Evolutionary conservation across 441 rosid genomes (phyloP).

Genomic region (Sinapis alba): DNA sequence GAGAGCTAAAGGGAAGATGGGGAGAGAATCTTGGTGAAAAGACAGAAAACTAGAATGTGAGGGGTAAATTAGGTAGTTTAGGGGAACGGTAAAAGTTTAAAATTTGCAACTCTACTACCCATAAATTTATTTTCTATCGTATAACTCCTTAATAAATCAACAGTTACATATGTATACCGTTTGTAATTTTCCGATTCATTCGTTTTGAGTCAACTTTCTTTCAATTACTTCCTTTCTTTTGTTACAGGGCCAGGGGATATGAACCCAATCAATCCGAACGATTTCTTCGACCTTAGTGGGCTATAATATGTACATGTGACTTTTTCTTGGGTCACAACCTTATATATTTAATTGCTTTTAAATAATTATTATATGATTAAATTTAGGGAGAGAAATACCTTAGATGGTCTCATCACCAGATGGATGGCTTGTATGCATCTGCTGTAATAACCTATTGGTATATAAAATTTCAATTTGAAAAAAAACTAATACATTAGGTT

Average conservation of each 20-base stretch:
- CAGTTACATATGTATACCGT: not conserved
- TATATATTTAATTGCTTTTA: not conserved
- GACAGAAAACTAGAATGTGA: slow-evolving; percentile 29
- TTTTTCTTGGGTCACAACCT: not conserved
- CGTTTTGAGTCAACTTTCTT: not conserved
- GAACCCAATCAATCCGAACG: not conserved
- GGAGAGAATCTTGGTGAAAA: slow-evolving; percentile 24
- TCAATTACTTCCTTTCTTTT: not conserved
- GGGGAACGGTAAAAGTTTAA: not conserved
- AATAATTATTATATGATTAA: not conserved
- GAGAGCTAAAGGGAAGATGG: slow-evolving; percentile 2
- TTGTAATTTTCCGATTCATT: not conserved
- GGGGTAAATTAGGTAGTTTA: slow-evolving; percentile 29
- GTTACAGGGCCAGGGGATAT: not conserved
- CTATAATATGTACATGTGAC: not conserved
- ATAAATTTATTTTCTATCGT: not conserved
- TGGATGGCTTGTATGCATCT: too few species aligned
- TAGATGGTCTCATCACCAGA: too few species aligned
- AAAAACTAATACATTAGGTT: too few species aligned
- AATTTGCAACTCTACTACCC: not conserved
- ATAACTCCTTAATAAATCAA: not conserved
- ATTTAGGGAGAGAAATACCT: too few species aligned
- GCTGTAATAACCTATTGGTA: too few species aligned
- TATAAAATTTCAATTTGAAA: too few species aligned
- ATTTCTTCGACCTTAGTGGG: not conserved